Evolutionary conservation across 176 grass and related monocot species (phyloP).

Genomic region (Thalia dealbata): DNA sequence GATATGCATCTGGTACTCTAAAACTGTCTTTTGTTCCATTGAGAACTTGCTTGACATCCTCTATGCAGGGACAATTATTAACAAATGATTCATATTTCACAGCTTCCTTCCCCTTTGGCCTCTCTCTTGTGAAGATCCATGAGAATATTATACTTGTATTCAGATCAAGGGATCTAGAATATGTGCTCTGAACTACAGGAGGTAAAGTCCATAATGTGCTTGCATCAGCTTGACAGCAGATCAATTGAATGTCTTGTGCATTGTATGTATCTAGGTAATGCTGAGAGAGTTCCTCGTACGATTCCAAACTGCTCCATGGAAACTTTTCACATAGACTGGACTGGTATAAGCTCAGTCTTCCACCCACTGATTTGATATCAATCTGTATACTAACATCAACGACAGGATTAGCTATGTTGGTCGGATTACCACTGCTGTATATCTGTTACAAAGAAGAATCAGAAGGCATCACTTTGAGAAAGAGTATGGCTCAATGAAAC

Average conservation of each 20-base stretch:
- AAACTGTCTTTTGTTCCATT: constrained; percentile 59
- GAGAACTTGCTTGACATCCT: constrained; percentile 68
- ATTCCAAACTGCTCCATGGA: constrained; percentile 50
- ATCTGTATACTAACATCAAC: constrained; percentile 89
- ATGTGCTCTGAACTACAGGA: constrained; percentile 65
- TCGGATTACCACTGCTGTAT: constrained; percentile 96
- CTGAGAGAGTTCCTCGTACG: constrained; percentile 45
- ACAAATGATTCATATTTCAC: constrained; percentile 71
- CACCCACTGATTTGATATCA: constrained; percentile 88
- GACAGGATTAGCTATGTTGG: constrained; percentile 96
- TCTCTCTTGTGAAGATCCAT: constrained; percentile 86
- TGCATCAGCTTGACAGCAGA: constrained; percentile 94
- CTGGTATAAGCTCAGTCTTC: constrained; percentile 68
- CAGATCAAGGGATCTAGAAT: constrained; percentile 49
- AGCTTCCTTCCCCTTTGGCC: constrained; percentile 93
- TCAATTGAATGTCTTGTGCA: constrained; percentile 85
- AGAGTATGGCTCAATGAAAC: not conserved
- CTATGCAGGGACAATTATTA: constrained; percentile 36
- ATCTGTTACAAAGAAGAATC: constrained; percentile 51
- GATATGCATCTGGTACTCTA: constrained; percentile 73
- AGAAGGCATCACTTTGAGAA: not conserved
- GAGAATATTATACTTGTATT: constrained; percentile 64
- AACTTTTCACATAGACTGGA: constrained; percentile 77
- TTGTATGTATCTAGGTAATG: constrained; percentile 74
- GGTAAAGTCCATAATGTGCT: constrained; percentile 81